Evolutionary conservation across 352 stramenopile genomes (phyloP).

Genomic region (Phytophthora sp.): DNA sequence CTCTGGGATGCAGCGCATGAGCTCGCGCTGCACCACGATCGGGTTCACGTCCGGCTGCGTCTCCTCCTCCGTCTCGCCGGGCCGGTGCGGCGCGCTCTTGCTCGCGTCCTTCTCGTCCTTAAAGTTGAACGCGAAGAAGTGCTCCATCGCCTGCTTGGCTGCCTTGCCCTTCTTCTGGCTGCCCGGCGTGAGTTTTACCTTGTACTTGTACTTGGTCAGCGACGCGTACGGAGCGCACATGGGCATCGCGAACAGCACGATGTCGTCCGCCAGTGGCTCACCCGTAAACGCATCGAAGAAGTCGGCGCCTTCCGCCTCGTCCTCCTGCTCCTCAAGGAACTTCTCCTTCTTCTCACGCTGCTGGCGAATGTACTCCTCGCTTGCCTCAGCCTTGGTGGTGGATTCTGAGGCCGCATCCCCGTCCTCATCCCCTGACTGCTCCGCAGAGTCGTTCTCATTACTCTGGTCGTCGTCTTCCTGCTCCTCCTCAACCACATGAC

Average conservation of each 20-base stretch:
- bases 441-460: conserved; percentile 28
- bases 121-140: conserved; percentile 77
- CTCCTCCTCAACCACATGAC: conserved; percentile 49
- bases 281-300: conserved; percentile 90
- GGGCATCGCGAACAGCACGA: conserved; percentile 90
- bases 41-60: conserved; percentile 61
- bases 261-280: conserved; percentile 75
- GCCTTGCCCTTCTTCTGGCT: conserved; percentile 92
- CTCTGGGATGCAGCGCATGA: conserved; percentile 90
- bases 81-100: conserved; percentile 9
- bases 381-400: conserved; percentile 19
- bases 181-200: conserved; percentile 92
- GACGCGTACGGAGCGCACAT: conserved; percentile 92
- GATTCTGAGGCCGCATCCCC: background rate
- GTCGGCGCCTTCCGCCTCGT: conserved; percentile 73
- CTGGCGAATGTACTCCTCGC: conserved; percentile 72
- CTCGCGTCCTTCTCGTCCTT: conserved; percentile 68
- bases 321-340: conserved; percentile 83
- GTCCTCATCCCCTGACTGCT: conserved; percentile 24
- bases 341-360: conserved; percentile 87
- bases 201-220: conserved; percentile 91
- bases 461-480: conserved; percentile 35
- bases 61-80: conserved; percentile 35
- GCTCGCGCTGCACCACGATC: conserved; percentile 79
- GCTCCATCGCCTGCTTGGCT: conserved; percentile 86